Conservation (phyloP, 805 yeast species). For the Kregervanrija pseudodelftensis region DNA sequence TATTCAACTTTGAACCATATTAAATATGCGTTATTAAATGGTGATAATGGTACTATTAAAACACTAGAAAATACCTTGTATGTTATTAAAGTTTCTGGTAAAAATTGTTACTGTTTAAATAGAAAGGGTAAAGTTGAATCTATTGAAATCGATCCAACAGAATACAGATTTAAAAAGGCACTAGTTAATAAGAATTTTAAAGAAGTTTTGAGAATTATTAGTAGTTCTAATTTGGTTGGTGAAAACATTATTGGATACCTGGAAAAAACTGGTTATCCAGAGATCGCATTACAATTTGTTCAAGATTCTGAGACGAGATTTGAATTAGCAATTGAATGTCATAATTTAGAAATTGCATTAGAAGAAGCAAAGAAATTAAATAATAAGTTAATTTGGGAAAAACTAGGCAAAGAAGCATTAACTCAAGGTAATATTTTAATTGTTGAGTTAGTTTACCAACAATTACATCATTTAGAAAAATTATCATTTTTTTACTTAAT, state of each 20-base stretch:
- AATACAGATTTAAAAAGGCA: slow-evolving; percentile 92
- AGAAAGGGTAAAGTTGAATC: slow-evolving; percentile 81
- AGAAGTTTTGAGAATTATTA: slow-evolving; percentile 86
- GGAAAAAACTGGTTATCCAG: slow-evolving; percentile 94
- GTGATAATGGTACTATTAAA: slow-evolving; percentile 91
- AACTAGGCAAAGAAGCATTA: slow-evolving; percentile 78
- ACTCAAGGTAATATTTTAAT: slow-evolving; percentile 81
- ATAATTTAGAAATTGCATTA: slow-evolving; percentile 80
- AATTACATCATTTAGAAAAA: slow-evolving; percentile 78
- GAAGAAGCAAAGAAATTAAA: slow-evolving; percentile 79
- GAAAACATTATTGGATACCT: slow-evolving; percentile 93
- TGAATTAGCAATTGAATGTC: slow-evolving; percentile 91
- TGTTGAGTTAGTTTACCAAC: slow-evolving; percentile 85
- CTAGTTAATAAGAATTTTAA: slow-evolving; percentile 81
- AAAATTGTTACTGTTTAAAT: slow-evolving; percentile 70
- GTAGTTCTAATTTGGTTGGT: slow-evolving; percentile 87
- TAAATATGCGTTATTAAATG: slow-evolving; percentile 86
- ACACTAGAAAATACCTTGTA: slow-evolving; percentile 87
- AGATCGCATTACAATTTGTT: slow-evolving; percentile 93
- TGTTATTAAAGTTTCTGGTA: slow-evolving; percentile 63
- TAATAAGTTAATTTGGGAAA: slow-evolving; percentile 66
- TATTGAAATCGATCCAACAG: slow-evolving; percentile 86
- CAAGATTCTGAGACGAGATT: slow-evolving; percentile 94
- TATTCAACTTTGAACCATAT: slow-evolving; percentile 95
- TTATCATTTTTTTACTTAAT: slow-evolving; percentile 80